Base-by-base conservation (phyloP, 768 basidiomycete species). In the Podaxis sp. region DNA sequence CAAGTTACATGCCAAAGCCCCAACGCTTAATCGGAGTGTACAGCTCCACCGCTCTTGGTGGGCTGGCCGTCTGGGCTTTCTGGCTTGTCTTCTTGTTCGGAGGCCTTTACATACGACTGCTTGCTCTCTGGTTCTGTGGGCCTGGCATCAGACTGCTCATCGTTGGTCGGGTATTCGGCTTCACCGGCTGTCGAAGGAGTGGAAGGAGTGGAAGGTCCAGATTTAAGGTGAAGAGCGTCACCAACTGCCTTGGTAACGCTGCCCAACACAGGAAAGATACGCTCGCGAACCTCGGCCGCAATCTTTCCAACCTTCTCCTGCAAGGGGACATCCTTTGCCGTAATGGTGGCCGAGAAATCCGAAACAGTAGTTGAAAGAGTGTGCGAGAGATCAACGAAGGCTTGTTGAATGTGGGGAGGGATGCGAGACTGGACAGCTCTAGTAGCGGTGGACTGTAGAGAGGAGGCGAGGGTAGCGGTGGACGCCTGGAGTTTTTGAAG, bases 401-500 rank as follows among this genome's bases (percentile, higher is more conserved):
- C 78, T 29, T 86, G 80, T 54, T 88, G 83, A 64, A 90, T 76
- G 19, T 85, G 83, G 0, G 83, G 75, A 43, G 86, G 87, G 9
- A 90, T 77, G 43, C 82, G 77, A 15, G 76, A 68, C 54, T 78
- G 77, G 24, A 61, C 60, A 9, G 60, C 29, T 55, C 68, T 72
- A n/a, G 76, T 69, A 13, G 79, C 61, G 17, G 73, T 71, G 29
- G 72, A 63, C 60, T 78, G 76, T 52, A 82, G 71, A 36, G 79
- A 78, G 0, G 81, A 67, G 24, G 82, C 78, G 58, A 86, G 74
- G 15, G 81, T 73, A 13, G 81, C 70, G 29, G 87, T 84, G 12
- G 87, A 85, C 8, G 81, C 69, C 70, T 90, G 83, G 51, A 93
- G 77, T 65, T 84, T 87, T 66, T 86, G 82, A 53, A 93, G 79